Evolutionary conservation across 192 early-diverging fungal species (phyloP), one percentile per base, ranked within the genome.

Genomic region (Coemansia sp.): DNA sequence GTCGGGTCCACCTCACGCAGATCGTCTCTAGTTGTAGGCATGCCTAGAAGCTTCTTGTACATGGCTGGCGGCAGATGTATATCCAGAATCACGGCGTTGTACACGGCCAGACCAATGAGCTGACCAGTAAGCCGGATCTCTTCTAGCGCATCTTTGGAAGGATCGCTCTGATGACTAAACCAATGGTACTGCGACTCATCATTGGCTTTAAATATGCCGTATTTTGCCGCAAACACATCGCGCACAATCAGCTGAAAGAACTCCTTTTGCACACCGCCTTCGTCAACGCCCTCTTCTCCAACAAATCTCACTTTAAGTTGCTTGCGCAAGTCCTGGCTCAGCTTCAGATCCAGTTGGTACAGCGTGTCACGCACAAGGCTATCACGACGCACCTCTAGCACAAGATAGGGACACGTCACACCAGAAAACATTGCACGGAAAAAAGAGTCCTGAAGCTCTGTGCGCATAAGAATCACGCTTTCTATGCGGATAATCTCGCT

Each of bases 261-360:
- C 77, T 96, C 94, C 62, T 95, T 95, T 53, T 91, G 91, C 25
- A 96, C 88, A 11, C 94, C 94, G 45, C 94, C 94, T 57, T 93
- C 92, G 61, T 95, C 93, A 12, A 96, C 88, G 22, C 91, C 94
- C 60, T 95, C 93, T 57, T 95, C 94, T 22, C 91, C 91, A 0
- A 93, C 86, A 84, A 96, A 96, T 33, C 90, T 82, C 50, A 96
- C 86, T 40, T 92, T 82, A 19, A 96, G 81, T 66, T 93, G 93
- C 66, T 95, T 96, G 47, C 89, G 88, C 54, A 95, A 75, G 59
- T 96, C 94, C 61, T 91, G 86, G 44, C 82, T 81, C 12, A 89
- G 80, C 66, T 96, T 93, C 46, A 82, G 69, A 22, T 87, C 85
- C 40, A 96, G 80, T 73, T 95, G 85, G 52, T 78, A 81, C 57